Base-by-base conservation (phyloP, 371 early-diverging fungal species). In the Nematocida ironsii region DNA sequence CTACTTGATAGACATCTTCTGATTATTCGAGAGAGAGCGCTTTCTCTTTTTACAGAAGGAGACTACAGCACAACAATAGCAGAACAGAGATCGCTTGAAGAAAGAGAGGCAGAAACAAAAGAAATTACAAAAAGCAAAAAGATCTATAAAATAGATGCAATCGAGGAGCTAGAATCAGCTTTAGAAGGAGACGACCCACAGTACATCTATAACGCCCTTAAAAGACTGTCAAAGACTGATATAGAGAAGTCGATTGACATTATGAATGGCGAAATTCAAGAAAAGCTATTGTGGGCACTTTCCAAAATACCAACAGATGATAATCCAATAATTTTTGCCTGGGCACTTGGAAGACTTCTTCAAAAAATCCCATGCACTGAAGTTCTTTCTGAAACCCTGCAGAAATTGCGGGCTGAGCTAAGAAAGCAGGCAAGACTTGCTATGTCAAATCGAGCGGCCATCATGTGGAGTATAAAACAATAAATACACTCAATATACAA, bases 221-320 rank as follows among this genome's bases (percentile, higher is more conserved):
- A 27, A 60, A 39, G 18, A 18, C 57, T 78, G 11, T 16, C 80
- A 16, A 54, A 42, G 67, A 50, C 25, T 9, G 80, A 78, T 39
- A 52, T 78, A 9, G 40, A 71, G 3, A 69, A 52, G 40, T 20
- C 62, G 18, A 55, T 78, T 39, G 80, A 71, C 18, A 52, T 60
- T 13, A 78, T 78, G 80, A 71, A 68, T 58, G 56, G 71, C 1
- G 55, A 54, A 9, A 70, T 40, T 20, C 50, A 57, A 45, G 57
- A 67, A 5, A 50, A 27, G 42, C 23, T 78, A 9, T 5, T 57
- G 11, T 20, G 6, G 4, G 44, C 44, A 16, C 27, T 70, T 4
- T 20, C 45, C 4, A 44, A 78, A 20, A 18, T 60, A 16, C 25
- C 40, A 4, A 4, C 18, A 13, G 44, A 60, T 13, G 82, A 78